phyloP scores from a whole-genome alignment of 1,139 yeast genomes.

The Kluyveromyces marxianus region DNA sequence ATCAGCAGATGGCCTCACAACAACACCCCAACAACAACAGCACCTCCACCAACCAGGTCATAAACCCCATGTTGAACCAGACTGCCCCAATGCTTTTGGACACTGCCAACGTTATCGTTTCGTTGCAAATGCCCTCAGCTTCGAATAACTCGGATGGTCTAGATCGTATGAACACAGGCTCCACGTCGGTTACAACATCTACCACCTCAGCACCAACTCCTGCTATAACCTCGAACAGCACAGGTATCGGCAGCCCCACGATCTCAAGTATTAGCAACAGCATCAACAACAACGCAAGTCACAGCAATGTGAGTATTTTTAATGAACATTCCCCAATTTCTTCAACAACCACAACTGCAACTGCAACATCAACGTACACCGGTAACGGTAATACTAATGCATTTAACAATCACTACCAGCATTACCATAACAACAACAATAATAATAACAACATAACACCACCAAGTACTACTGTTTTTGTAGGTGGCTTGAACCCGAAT shows the following conservation, averaged over 20 bases:
- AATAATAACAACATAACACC: too few species aligned
- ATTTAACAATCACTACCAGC: too few species aligned
- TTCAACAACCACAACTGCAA: not conserved
- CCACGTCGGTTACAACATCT: not conserved
- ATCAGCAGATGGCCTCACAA: slow-evolving; percentile 8
- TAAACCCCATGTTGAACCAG: not conserved
- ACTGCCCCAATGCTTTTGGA: slow-evolving; percentile 3
- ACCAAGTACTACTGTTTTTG: slow-evolving; percentile 53
- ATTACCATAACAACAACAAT: too few species aligned
- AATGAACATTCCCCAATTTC: not conserved
- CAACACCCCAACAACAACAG: not conserved
- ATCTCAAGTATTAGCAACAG: not conserved
- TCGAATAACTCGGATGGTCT: too few species aligned
- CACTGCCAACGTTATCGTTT: slow-evolving; percentile 3
- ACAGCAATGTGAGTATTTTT: not conserved
- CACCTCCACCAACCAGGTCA: not conserved
- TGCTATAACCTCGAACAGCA: not conserved
- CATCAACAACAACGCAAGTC: not conserved
- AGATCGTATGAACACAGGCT: not conserved
- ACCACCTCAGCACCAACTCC: too few species aligned
- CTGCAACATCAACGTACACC: not conserved
- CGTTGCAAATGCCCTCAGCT: slow-evolving; percentile 2
- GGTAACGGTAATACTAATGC: not conserved
- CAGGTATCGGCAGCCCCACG: not conserved
- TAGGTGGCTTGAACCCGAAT: slow-evolving; percentile 58